Base-by-base conservation (phyloP, 2,329 filamentous ascomycete genomes). In the Didymosphaeria variabile region DNA sequence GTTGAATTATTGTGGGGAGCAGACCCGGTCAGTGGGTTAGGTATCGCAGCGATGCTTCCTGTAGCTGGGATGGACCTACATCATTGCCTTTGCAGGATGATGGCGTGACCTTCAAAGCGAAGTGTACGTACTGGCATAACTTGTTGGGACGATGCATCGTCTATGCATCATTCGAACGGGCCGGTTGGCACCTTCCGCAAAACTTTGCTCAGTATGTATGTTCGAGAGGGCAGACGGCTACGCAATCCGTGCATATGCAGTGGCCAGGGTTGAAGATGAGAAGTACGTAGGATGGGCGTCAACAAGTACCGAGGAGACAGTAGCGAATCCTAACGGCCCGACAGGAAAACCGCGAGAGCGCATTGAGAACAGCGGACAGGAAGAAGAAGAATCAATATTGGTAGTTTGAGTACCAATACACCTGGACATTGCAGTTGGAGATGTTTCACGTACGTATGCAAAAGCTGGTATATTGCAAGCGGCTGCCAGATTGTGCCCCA, bases 381-480 rank as follows among this genome's bases (percentile, higher is more conserved):
- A 42, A 47, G 17, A 58, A 55, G 55, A 55, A 23, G 19, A 7
- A 26, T n/a, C 13, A 49, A 59, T 59, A 59, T 45, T 42, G 32
- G 31, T 38, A 45, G 23, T 49, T 61, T 63, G 45, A 62, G 59
- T 66, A 50, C 36, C 66, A 67, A 68, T 66, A 64, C 62, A 62
- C 59, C 58, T 54, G 58, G 26, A 38, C 36, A 13, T 21, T 13
- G 51, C 58, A 26, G 57, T 19, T 31, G 19, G 44, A 59, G 17
- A 58, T 45, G 36, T 47, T 50, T 47, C 38, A 15, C 38, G n/a
- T 58, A 42, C 44, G 61, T 62, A 60, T 32, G 56, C 40, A 45
- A 31, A 26, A 19, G 21, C 44, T 55, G 54, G 23, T 58, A 67
- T 64, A 63, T 67, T 61, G 50, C 51, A 60, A 45, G 58, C 64